Conservation (phyloP, 106 monocot genomes). For the Xerophyta viscosa region DNA sequence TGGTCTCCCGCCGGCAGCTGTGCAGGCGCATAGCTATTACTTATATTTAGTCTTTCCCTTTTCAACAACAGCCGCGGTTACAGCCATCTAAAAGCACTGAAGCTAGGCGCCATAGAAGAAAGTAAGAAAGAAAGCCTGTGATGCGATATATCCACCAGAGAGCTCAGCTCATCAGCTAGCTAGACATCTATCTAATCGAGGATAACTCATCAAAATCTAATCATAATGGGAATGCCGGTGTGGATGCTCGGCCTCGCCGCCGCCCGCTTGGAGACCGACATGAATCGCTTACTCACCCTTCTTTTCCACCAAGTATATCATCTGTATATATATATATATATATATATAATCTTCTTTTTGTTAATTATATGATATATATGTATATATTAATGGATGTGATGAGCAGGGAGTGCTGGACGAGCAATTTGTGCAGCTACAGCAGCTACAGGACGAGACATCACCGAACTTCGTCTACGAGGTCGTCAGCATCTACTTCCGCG, state of each 20-base stretch:
- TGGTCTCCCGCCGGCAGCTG: no score
- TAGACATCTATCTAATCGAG: no score
- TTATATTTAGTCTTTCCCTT: background rate
- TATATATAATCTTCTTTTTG: no score
- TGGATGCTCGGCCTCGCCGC: slow-evolving; percentile 39
- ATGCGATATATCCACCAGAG: no score
- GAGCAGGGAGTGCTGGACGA: slow-evolving; percentile 39
- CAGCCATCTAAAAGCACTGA: no score
- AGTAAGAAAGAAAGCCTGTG: no score
- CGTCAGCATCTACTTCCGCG: slow-evolving; percentile 33
- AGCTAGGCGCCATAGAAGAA: no score
- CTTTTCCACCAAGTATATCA: slow-evolving; percentile 32
- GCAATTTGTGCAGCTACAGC: slow-evolving; percentile 39
- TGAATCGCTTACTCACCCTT: slow-evolving; percentile 16
- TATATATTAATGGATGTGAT: no score
- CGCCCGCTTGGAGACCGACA: slow-evolving; percentile 19
- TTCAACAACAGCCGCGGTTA: background rate
- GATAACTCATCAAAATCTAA: background rate
- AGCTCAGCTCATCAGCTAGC: no score
- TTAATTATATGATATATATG: background rate
- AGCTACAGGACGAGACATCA: slow-evolving; percentile 35
- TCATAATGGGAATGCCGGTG: slow-evolving; percentile 33
- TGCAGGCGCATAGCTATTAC: no score
- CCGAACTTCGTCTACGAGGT: slow-evolving; percentile 38
- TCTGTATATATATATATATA: background rate